phyloP scores from a whole-genome alignment of 257 asterid species.

The Solanum piurae region DNA sequence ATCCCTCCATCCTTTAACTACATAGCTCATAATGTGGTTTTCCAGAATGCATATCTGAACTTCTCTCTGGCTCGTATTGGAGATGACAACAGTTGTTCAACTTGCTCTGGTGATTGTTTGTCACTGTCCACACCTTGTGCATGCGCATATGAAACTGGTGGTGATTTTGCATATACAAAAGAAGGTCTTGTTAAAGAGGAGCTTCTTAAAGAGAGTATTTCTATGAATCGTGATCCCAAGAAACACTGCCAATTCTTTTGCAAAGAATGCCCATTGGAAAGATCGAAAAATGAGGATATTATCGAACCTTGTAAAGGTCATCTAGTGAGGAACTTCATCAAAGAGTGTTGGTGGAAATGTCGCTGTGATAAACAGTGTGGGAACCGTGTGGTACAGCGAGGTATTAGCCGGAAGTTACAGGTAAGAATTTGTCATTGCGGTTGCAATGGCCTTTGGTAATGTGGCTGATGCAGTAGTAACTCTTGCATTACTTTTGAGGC shows the following conservation, averaged over 20 bases:
- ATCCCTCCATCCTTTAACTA: slow-evolving; percentile 58
- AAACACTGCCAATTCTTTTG: slow-evolving; percentile 62
- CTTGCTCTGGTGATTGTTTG: slow-evolving; percentile 74
- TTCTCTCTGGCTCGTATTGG: slow-evolving; percentile 68
- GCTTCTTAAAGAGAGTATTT: slow-evolving; percentile 55
- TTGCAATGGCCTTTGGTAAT: neutral
- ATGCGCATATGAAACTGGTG: slow-evolving; percentile 67
- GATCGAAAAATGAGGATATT: slow-evolving; percentile 46
- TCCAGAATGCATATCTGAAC: slow-evolving; percentile 60
- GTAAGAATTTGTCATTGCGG: slow-evolving; percentile 17
- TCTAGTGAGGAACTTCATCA: slow-evolving; percentile 66
- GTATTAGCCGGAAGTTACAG: slow-evolving; percentile 71
- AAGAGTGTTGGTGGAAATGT: slow-evolving; percentile 95
- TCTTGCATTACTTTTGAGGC: neutral
- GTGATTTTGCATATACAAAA: slow-evolving; percentile 72
- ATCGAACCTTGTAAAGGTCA: slow-evolving; percentile 90
- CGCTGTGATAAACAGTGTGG: slow-evolving; percentile 84
- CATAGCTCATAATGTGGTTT: slow-evolving; percentile 61
- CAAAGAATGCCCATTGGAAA: slow-evolving; percentile 77
- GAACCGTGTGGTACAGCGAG: slow-evolving; percentile 93
- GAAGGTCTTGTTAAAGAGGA: slow-evolving; percentile 82
- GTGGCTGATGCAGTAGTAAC: neutral
- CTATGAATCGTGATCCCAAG: slow-evolving; percentile 68
- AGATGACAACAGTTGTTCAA: slow-evolving; percentile 47
- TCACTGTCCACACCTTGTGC: slow-evolving; percentile 56